These are phyloP conservation scores for Chaetothyriales sp. DNA, from an alignment of 2,329 filamentous ascomycete species.

Conservation along the genomic window DNA sequence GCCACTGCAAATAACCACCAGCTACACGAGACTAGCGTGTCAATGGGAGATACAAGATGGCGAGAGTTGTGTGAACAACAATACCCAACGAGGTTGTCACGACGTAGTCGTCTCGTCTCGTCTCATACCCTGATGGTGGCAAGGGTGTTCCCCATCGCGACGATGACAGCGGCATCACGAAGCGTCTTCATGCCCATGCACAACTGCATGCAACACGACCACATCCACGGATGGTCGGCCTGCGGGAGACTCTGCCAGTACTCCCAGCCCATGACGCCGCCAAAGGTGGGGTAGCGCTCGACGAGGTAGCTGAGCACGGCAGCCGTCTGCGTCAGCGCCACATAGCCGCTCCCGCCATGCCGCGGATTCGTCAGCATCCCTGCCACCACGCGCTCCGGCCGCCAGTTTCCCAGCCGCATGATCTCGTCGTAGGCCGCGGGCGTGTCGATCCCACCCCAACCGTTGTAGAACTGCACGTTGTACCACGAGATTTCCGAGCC, in stretches of 20 bases:
- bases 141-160: conserved; percentile 22
- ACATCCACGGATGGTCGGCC: conserved; percentile 54
- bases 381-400: conserved; percentile 58
- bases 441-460: conserved; percentile 58
- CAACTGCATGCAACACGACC: conserved; percentile 56
- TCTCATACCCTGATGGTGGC: conserved; percentile 7
- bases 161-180: conserved; percentile 22
- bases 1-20: too few relatives aligned
- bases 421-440: conserved; percentile 31
- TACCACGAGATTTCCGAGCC: conserved; percentile 65
- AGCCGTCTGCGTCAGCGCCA: conserved; percentile 45
- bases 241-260: conserved; percentile 73
- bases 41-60: too few relatives aligned
- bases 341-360: conserved; percentile 54
- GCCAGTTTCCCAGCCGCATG: conserved; percentile 46
- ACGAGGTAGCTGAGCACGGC: conserved; percentile 45
- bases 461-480: conserved; percentile 87
- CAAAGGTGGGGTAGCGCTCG: conserved; percentile 54
- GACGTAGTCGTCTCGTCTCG: neutral
- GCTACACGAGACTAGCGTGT: too few relatives aligned
- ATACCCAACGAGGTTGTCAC: neutral
- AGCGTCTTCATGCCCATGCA: conserved; percentile 31
- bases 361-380: conserved; percentile 66
- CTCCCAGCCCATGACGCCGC: conserved; percentile 90
- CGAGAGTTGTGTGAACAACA: neutral